phyloP scores from a whole-genome alignment of 2,329 filamentous ascomycete species.

The Arthrinium puccinioides region DNA sequence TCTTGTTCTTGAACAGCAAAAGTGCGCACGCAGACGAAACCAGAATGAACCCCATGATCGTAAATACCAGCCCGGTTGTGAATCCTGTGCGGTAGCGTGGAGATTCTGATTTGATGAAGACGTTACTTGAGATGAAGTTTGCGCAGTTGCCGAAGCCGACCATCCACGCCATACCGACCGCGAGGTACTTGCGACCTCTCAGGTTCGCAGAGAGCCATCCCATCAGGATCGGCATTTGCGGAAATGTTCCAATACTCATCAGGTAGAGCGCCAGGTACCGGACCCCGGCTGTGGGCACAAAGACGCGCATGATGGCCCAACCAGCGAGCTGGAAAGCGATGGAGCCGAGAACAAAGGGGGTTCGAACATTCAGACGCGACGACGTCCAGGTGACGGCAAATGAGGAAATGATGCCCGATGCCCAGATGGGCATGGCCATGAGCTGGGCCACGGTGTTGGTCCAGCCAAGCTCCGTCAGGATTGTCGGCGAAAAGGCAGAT shows the following conservation, averaged over 20 bases:
- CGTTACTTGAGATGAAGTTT: slow-evolving; percentile 31
- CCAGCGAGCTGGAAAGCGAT: slow-evolving; percentile 17
- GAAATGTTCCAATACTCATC: slow-evolving; percentile 20
- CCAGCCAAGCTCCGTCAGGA: slow-evolving; percentile 18
- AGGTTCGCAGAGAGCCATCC: slow-evolving; percentile 33
- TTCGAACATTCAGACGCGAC: slow-evolving; percentile 12
- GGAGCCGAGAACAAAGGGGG: slow-evolving; percentile 16
- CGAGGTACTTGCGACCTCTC: slow-evolving; percentile 29
- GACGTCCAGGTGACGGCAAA: slow-evolving; percentile 16
- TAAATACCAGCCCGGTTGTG: slow-evolving; percentile 25
- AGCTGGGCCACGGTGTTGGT: slow-evolving; percentile 15
- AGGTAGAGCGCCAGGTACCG: slow-evolving; percentile 16
- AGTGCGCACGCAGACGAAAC: slow-evolving; percentile 8
- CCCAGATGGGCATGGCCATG: slow-evolving; percentile 22
- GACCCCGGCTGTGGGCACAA: slow-evolving; percentile 14
- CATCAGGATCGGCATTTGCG: slow-evolving; percentile 20
- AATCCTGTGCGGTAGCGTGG: slow-evolving; percentile 30
- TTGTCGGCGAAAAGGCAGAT: slow-evolving; percentile 17
- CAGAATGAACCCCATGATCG: slow-evolving; percentile 13
- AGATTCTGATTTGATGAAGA: slow-evolving; percentile 30
- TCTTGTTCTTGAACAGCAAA: slow-evolving; percentile 10
- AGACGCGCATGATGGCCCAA: slow-evolving; percentile 20
- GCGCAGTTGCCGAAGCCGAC: slow-evolving; percentile 36
- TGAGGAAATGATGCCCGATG: slow-evolving; percentile 15
- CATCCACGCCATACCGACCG: slow-evolving; percentile 31